These are phyloP conservation scores for Zarea fungicola DNA, from an alignment of 2,329 filamentous ascomycete genomes.

Conservation along the genomic window DNA sequence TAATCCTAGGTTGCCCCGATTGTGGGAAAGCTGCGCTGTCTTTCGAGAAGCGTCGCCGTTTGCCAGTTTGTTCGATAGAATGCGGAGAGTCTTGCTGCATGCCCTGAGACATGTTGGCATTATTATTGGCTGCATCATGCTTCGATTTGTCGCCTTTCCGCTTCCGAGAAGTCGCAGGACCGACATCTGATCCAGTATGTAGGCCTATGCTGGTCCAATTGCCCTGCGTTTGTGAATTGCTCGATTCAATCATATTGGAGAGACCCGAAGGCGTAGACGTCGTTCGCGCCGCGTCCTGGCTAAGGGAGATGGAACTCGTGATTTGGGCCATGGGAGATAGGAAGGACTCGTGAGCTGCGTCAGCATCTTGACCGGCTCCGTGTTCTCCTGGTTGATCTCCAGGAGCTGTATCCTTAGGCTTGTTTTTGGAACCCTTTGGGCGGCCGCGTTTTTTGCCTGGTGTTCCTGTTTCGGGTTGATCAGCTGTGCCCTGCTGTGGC, in stretches of 20 bases:
- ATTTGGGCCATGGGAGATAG: conserved; percentile 6
- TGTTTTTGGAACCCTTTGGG: conserved; percentile 43
- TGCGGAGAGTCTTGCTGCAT: neutral
- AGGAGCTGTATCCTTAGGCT: conserved; percentile 23
- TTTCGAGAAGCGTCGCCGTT: conserved; percentile 10
- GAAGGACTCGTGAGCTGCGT: conserved; percentile 8
- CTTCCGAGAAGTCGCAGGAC: conserved; percentile 1
- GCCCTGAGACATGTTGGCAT: neutral
- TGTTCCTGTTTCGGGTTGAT: conserved; percentile 15
- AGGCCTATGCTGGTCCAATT: conserved; percentile 9
- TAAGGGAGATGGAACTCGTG: conserved; percentile 3
- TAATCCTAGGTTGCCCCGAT: conserved; percentile 4
- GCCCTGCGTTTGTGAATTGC: neutral
- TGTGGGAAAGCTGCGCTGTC: conserved; percentile 3
- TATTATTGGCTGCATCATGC: neutral
- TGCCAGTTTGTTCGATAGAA: neutral
- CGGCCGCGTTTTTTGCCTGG: conserved; percentile 31
- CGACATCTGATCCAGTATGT: neutral
- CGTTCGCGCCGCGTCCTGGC: neutral
- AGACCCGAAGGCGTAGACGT: conserved; percentile 1
- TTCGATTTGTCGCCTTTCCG: conserved; percentile 7
- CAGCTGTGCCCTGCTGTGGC: conserved; percentile 14
- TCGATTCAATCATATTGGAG: conserved; percentile 9
- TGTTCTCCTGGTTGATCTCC: neutral
- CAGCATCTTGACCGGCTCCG: neutral